These are phyloP conservation scores for Salvia hispanica DNA, from an alignment of 257 asterid genomes.

Conservation along the genomic window DNA sequence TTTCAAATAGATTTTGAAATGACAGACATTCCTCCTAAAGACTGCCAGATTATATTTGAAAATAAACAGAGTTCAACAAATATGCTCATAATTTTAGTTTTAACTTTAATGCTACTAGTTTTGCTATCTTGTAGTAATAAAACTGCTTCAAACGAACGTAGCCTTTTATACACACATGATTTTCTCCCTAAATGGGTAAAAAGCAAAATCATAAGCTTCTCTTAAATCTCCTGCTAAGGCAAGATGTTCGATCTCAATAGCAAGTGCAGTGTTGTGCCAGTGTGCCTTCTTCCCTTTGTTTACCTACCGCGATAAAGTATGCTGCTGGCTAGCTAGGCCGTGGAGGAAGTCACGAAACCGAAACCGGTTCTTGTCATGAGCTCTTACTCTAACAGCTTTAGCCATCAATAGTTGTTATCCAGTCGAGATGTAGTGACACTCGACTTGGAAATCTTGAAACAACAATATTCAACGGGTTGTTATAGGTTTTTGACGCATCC, in stretches of 20 bases:
- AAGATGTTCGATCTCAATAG: conserved; percentile 13
- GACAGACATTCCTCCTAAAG: background rate
- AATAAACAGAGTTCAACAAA: background rate
- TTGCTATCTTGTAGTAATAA: background rate
- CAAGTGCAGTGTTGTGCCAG: background rate
- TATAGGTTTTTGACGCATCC: conserved; percentile 30
- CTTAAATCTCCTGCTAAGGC: conserved; percentile 35
- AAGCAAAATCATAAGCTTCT: conserved; percentile 28
- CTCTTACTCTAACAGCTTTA: conserved; percentile 13
- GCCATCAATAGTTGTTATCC: background rate
- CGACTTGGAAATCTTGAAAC: background rate
- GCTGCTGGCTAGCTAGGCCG: conserved; percentile 23
- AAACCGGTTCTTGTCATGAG: conserved; percentile 19
- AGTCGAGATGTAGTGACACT: conserved; percentile 13
- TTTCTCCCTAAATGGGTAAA: conserved; percentile 22
- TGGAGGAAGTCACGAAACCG: conserved; percentile 19
- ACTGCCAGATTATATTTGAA: background rate
- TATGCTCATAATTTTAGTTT: no score
- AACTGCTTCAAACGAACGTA: conserved; percentile 17
- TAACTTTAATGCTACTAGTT: background rate
- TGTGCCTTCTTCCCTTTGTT: background rate
- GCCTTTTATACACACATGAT: conserved; percentile 34
- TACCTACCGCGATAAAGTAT: background rate
- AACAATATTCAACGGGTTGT: conserved; percentile 26
- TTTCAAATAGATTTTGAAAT: background rate